These are phyloP conservation scores for Cyclotella distinguenda DNA, from an alignment of 108 stramenopile genomes.

Conservation along the genomic window DNA sequence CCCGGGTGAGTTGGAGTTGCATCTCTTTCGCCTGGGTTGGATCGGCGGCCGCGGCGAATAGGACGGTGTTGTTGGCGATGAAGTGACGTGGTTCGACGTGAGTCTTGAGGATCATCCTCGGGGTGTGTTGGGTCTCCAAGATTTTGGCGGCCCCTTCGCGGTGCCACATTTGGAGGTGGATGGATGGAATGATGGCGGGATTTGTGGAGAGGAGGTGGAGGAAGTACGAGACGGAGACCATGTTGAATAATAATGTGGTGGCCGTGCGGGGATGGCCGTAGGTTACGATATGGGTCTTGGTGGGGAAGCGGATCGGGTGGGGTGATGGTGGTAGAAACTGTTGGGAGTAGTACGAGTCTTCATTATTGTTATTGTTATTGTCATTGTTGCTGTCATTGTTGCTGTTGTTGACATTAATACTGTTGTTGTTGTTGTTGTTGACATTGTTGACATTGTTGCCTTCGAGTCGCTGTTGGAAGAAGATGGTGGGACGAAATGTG, in stretches of 20 bases:
- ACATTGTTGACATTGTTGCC: too few relatives aligned
- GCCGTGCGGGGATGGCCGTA: slow-evolving; percentile 40
- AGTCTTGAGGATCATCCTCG: slow-evolving; percentile 22
- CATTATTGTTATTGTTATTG: too few relatives aligned
- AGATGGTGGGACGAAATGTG: too few relatives aligned
- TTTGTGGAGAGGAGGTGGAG: slow-evolving; percentile 23
- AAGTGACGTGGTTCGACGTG: slow-evolving; percentile 22
- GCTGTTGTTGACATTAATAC: too few relatives aligned
- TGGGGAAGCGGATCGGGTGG: slow-evolving; percentile 5
- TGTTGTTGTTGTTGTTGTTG: too few relatives aligned
- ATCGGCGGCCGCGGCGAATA: slow-evolving; percentile 32
- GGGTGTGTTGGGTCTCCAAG: background rate
- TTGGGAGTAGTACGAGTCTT: too few relatives aligned
- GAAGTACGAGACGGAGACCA: slow-evolving; percentile 35
- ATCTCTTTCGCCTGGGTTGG: slow-evolving; percentile 19
- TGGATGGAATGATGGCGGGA: slow-evolving; percentile 4
- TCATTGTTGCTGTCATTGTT: too few relatives aligned
- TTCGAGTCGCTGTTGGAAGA: too few relatives aligned
- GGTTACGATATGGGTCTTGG: slow-evolving; percentile 32
- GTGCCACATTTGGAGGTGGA: slow-evolving; percentile 17
- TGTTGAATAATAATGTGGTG: slow-evolving; percentile 42
- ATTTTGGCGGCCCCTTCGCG: slow-evolving; percentile 5
- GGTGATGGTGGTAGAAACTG: too few relatives aligned
- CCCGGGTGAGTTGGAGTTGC: background rate
- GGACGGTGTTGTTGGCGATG: slow-evolving; percentile 14